phyloP scores from a whole-genome alignment of 139 green algal species.

The Protoeuglena noctilucae region DNA sequence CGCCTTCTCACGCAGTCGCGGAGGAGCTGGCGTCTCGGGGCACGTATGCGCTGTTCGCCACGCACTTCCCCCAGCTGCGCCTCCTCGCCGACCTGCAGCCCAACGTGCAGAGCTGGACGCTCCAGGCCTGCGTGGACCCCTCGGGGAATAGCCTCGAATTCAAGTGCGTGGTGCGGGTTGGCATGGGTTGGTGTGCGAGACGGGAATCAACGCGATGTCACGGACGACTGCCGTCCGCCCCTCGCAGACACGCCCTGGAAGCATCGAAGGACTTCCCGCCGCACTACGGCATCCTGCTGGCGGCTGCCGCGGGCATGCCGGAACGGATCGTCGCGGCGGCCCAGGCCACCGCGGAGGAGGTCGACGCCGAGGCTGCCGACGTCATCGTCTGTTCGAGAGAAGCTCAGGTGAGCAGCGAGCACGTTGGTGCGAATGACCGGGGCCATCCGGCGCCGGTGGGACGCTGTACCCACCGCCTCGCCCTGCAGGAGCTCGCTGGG shows the following conservation, averaged over 20 bases:
- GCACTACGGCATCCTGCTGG: conserved; percentile 50
- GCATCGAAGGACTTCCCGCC: no score
- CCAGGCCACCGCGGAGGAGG: background rate
- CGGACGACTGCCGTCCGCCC: conserved; percentile 25
- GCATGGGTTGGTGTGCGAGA: no score
- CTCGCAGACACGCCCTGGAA: background rate
- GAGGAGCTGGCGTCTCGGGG: conserved; percentile 25
- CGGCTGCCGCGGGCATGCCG: conserved; percentile 27
- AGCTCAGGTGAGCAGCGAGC: no score
- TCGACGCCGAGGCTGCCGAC: conserved; percentile 4
- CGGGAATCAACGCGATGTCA: no score
- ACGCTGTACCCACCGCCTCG: no score
- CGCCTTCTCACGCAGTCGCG: no score
- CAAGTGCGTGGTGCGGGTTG: conserved; percentile 17
- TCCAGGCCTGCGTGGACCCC: conserved; percentile 13
- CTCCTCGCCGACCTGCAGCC: conserved; percentile 46
- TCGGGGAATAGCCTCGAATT: conserved; percentile 17
- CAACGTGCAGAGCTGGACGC: conserved; percentile 23
- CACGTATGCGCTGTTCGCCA: conserved; percentile 41
- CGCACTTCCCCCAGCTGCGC: conserved; percentile 43
- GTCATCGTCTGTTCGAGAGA: no score
- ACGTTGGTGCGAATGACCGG: no score
- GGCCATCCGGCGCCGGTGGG: no score
- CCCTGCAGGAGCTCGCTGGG: no score
- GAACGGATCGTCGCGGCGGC: conserved; percentile 2